Percentiles rank a stretch among this genome's conserved stretches.
These are phyloP conservation scores for Cucurbita pepo DNA, from an alignment of 306 rosid species.

Conservation along the genomic window DNA sequence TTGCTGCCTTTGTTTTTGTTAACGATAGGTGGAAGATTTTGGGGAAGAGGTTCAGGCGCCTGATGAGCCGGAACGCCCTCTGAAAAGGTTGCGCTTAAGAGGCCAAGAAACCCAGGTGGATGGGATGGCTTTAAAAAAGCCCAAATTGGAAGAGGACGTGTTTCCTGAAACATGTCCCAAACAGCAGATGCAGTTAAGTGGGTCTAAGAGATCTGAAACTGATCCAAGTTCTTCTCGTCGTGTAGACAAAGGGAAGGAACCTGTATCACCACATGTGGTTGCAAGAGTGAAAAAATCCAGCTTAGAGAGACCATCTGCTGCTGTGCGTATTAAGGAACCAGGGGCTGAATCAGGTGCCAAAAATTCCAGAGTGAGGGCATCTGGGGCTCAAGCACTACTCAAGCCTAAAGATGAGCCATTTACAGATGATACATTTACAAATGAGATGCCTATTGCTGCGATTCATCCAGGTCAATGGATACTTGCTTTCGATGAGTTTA, in stretches of 20 bases:
- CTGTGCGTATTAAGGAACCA: conserved; percentile 23
- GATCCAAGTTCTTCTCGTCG: conserved; percentile 12
- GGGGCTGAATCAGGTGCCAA: conserved; percentile 17
- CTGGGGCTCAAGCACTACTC: conserved; percentile 21
- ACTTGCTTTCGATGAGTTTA: neutral
- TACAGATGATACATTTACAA: conserved; percentile 18
- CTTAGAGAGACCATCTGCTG: conserved; percentile 14
- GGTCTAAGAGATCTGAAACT: conserved; percentile 15
- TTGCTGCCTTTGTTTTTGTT: conserved; percentile 15
- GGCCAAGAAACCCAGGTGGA: conserved; percentile 31
- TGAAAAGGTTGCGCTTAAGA: conserved; percentile 65
- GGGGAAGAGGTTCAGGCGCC: conserved; percentile 26
- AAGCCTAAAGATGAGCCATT: conserved; percentile 81
- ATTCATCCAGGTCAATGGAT: conserved; percentile 40
- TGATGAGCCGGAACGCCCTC: conserved; percentile 41
- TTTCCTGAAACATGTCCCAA: conserved; percentile 15
- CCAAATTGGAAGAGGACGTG: conserved; percentile 35
- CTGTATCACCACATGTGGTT: conserved; percentile 23
- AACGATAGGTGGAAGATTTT: conserved; percentile 20
- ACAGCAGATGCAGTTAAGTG: conserved; percentile 17
- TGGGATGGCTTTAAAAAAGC: conserved; percentile 21
- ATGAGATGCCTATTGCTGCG: conserved; percentile 39
- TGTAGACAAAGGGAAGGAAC: conserved; percentile 60
- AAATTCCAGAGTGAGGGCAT: conserved; percentile 15
- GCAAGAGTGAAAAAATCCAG: conserved; percentile 15